Base-by-base conservation (phyloP, 495 filamentous ascomycete genomes). In the Letharia columbiana region DNA sequence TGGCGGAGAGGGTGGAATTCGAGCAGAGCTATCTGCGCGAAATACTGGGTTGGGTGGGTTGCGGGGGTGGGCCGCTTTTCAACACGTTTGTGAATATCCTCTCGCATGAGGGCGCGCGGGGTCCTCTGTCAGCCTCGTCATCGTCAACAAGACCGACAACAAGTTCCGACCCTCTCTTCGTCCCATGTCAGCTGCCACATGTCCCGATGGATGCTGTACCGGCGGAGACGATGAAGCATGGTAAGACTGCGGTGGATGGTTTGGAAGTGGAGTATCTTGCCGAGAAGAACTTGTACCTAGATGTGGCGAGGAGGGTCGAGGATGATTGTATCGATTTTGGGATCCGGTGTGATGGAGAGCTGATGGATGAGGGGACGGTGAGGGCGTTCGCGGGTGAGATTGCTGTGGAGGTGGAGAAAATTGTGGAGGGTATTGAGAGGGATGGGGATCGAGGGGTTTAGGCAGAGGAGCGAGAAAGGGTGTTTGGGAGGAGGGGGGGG, bases 1-100 rank as follows among this genome's bases (percentile, higher is more conserved):
- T 75, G n/a, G 73, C 74, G 11, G 70, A 68, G 13, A 66, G 75
- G 18, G 73, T 74, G 5, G 60, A 61, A 0, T 77, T 70, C 49
- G 75, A 77, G 49, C 75, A 77, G 57, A 73, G 70, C 57, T 74
- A 70, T 4, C 60, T 76, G 10, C 61, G 47, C 4, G 71, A 77
- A 40, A 64, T 77, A 11, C 11, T 69, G 4, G 35, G 13, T 9
- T 73, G 67, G 68, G 45, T 65, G 23, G 68, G 67, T 33, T 37
- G 40, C 1, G 64, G 67, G 4, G 64, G 65, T 17, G 17, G 54
- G 28, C 69, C 71, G 15, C 41, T 73, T 6, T 77, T 77, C 68
- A 76, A 77, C 59, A 69, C 73, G 2, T 77, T 69, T 69, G 68
- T 76, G 28, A 77, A 77, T 49, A 74, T 77, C 11, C 71, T 77